Conservation (phyloP, 2,329 filamentous ascomycete genomes). For the Alternaria incomplexa region DNA sequence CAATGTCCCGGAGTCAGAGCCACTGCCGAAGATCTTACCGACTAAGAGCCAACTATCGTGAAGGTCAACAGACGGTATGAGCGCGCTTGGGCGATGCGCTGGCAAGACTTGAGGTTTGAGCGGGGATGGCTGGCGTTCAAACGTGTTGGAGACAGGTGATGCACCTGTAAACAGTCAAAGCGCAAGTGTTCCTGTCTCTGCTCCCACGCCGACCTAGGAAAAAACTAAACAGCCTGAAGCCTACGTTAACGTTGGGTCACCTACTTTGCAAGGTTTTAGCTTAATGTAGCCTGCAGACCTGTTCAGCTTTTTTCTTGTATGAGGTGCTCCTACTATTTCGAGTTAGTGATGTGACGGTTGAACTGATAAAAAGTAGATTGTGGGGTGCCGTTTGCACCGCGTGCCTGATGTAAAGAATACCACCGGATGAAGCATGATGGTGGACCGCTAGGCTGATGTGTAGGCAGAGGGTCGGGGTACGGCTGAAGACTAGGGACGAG, state of each 20-base stretch:
- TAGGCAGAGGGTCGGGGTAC: not conserved
- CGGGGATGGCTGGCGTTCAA: not conserved
- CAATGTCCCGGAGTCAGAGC: not conserved
- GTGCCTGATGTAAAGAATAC: slow-evolving; percentile 7
- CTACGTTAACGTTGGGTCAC: too few relatives aligned
- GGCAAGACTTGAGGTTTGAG: not conserved
- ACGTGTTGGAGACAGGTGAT: not conserved
- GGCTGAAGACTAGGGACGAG: not conserved
- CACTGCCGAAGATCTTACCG: slow-evolving; percentile 10
- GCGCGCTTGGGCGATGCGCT: not conserved
- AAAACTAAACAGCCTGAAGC: too few relatives aligned
- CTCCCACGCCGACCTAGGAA: too few relatives aligned
- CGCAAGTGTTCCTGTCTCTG: not conserved
- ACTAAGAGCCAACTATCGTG: not conserved
- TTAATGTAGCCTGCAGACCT: too few relatives aligned
- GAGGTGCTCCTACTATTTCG: not conserved
- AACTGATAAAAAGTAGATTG: not conserved
- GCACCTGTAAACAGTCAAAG: not conserved
- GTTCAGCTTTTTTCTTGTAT: too few relatives aligned
- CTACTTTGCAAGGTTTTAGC: too few relatives aligned
- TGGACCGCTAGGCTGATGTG: not conserved
- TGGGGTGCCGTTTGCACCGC: slow-evolving; percentile 9
- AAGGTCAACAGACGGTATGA: not conserved
- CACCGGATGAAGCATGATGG: not conserved
- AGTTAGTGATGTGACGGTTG: not conserved